These are phyloP conservation scores for Sclerotinia sclerotiorum DNA, from an alignment of 2,329 filamentous ascomycete species.

Conservation along the genomic window DNA sequence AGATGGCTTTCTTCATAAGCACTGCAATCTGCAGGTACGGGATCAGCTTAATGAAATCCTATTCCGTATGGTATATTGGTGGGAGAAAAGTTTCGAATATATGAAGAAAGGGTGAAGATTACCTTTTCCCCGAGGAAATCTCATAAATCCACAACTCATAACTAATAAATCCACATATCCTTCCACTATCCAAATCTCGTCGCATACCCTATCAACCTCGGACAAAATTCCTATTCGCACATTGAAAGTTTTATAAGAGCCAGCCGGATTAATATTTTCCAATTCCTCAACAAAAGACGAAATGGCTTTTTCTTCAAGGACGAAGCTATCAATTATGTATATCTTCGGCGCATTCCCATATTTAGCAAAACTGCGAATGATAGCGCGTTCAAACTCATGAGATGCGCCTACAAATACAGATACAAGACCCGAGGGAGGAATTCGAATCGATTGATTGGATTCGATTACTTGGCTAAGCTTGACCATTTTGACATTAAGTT, in stretches of 20 bases:
- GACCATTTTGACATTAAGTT: neutral
- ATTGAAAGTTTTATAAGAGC: neutral
- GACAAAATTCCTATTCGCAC: neutral
- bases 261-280: neutral
- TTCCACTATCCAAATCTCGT: neutral
- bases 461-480: conserved; percentile 1
- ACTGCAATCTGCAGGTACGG: neutral
- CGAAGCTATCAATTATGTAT: neutral
- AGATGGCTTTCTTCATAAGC: neutral
- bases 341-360: conserved; percentile 5
- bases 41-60: neutral
- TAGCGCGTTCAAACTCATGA: conserved; percentile 5
- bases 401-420: neutral
- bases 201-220: neutral
- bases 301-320: neutral
- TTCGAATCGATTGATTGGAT: conserved; percentile 1
- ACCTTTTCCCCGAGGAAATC: neutral
- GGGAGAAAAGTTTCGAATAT: neutral
- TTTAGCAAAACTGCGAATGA: neutral
- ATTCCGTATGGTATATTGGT: too few species aligned
- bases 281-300: neutral
- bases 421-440: neutral
- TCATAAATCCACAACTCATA: conserved; percentile 5
- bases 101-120: neutral
- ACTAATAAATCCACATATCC: conserved; percentile 8